Evolutionary conservation across 495 filamentous ascomycete genomes (phyloP), one percentile per base, ranked within the genome.

Genomic region (Lentithecium fluviatile): DNA sequence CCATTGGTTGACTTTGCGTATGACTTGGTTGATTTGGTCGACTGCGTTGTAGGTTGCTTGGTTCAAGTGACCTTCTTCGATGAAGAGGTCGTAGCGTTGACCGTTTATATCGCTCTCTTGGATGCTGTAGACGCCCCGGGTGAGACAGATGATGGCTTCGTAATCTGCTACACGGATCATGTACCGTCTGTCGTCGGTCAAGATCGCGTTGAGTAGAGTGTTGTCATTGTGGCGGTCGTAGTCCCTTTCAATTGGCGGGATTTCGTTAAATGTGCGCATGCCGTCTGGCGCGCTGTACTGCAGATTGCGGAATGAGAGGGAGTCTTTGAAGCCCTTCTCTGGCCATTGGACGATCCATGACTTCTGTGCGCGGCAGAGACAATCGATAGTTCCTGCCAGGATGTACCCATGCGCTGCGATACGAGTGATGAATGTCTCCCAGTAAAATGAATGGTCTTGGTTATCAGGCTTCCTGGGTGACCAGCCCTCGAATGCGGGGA

Each of bases 331-430:
- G 37, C 72, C 72, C 21, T 70, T 62, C 32, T 74, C 59, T 23
- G 71, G 72, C 72, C 72, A 75, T 43, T 74, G 62, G 5, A 67
- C 66, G n/a, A 72, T 54, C 71, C 72, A 75, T 19, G 72, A 74
- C 10, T 48, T 32, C 21, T 62, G 19, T 20, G 47, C 37, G 4
- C 68, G 68, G 15, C 69, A 68, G 6, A 74, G 62, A 13, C 65
- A 42, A 6, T 55, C 38, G 2, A 71, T 54, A 13, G 65, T 67
- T 0, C 66, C 72, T 1, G 72, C 72, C 10, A 75, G 57, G 11
- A 75, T 13, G 56, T 72, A 75, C 1, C 67, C 71, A 19, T 62
- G 37, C 26, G 52, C 42, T 5, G 71, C 50, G 10, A 72, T 68
- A 11, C 58, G 43, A 36, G 45, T 49, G 17, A 75, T 26, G 60